phyloP scores from a whole-genome alignment of 1,139 yeast species.

The Sugiyamaella pinicola region DNA sequence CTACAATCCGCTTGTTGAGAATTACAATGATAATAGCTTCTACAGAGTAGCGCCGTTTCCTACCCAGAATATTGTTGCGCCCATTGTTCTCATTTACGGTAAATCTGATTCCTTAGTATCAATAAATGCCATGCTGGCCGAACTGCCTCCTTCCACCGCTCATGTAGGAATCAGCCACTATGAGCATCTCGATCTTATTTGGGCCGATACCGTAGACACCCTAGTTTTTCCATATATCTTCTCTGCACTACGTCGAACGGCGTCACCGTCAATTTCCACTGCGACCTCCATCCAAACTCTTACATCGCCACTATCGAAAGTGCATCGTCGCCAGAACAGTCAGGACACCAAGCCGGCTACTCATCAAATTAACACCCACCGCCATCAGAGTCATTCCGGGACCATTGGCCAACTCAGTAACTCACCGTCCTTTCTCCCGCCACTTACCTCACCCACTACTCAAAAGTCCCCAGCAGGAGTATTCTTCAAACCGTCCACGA shows the following conservation, averaged over 20 bases:
- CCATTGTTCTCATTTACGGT: slow-evolving; percentile 79
- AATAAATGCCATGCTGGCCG: slow-evolving; percentile 67
- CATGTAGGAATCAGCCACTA: slow-evolving; percentile 54
- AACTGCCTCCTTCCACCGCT: slow-evolving; percentile 50
- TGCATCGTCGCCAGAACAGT: slow-evolving; percentile 4
- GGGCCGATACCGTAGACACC: slow-evolving; percentile 74
- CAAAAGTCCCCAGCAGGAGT: slow-evolving; percentile 8
- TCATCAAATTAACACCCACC: not conserved
- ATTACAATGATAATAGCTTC: slow-evolving; percentile 38
- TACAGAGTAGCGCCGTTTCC: slow-evolving; percentile 68
- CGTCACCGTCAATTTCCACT: not conserved
- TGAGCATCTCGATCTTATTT: slow-evolving; percentile 86
- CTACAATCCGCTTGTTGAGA: slow-evolving; percentile 34
- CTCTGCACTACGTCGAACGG: slow-evolving; percentile 32
- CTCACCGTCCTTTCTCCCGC: slow-evolving; percentile 11
- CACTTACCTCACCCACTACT: slow-evolving; percentile 8
- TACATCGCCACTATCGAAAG: not conserved
- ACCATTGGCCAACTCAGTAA: not conserved
- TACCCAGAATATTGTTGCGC: slow-evolving; percentile 64
- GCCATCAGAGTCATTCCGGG: slow-evolving; percentile 9
- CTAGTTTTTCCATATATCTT: slow-evolving; percentile 57
- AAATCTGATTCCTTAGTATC: slow-evolving; percentile 81
- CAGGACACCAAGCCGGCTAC: not conserved
- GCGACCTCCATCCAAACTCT: not conserved
- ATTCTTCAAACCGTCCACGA: slow-evolving; percentile 7